These are phyloP conservation scores for Torulaspora quercuum DNA, from an alignment of 805 yeast genomes.

Conservation along the genomic window DNA sequence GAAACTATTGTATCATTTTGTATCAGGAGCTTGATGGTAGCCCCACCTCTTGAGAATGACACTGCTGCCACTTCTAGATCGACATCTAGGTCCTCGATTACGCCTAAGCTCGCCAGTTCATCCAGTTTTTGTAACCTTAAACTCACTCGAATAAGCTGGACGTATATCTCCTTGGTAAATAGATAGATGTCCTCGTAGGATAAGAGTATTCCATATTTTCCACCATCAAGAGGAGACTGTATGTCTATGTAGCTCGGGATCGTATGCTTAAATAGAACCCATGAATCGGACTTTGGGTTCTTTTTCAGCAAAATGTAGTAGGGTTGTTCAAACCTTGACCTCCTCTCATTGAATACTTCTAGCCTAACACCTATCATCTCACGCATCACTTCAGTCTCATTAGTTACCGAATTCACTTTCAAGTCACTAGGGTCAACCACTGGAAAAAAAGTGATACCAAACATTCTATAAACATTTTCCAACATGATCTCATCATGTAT, in stretches of 20 bases:
- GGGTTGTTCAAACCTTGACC: slow-evolving; percentile 35
- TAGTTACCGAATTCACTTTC: slow-evolving; percentile 13
- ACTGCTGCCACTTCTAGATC: slow-evolving; percentile 24
- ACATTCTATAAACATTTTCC: slow-evolving; percentile 39
- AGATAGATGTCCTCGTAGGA: slow-evolving; percentile 23
- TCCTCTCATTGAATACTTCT: slow-evolving; percentile 36
- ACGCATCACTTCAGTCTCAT: slow-evolving; percentile 16
- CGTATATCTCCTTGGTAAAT: slow-evolving; percentile 30
- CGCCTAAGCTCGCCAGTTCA: slow-evolving; percentile 14
- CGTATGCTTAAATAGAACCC: slow-evolving; percentile 40
- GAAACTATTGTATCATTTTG: slow-evolving; percentile 21
- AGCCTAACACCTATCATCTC: slow-evolving; percentile 39
- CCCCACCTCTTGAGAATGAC: slow-evolving; percentile 11
- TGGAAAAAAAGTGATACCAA: slow-evolving; percentile 42
- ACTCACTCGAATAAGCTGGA: slow-evolving; percentile 16
- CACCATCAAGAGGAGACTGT: slow-evolving; percentile 18
- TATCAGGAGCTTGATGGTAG: slow-evolving; percentile 20
- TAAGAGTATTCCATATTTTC: slow-evolving; percentile 16
- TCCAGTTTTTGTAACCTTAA: slow-evolving; percentile 18
- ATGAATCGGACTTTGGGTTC: slow-evolving; percentile 25
- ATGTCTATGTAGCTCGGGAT: slow-evolving; percentile 34
- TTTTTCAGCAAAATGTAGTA: slow-evolving; percentile 37
- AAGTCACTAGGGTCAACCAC: slow-evolving; percentile 38
- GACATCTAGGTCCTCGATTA: slow-evolving; percentile 19
- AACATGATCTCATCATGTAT: slow-evolving; percentile 17